Conservation (phyloP, 306 rosid genomes). For the Trifolium dubium region DNA sequence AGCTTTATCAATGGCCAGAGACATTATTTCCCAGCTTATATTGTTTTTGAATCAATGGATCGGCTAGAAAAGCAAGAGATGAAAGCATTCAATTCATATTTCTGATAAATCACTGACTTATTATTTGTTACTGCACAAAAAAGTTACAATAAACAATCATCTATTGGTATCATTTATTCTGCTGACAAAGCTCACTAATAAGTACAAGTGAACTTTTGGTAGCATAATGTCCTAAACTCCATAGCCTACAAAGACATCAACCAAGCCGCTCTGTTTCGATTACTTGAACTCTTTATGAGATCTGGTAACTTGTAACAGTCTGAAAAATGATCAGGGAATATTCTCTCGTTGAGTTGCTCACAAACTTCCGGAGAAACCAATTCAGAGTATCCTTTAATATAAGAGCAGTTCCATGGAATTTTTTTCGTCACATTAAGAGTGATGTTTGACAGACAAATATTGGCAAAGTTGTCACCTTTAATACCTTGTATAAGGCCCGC, state of each 20-base stretch:
- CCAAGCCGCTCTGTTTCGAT: conserved; percentile 44
- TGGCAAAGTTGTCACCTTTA: conserved; percentile 56
- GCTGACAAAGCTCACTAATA: conserved; percentile 44
- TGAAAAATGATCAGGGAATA: conserved; percentile 62
- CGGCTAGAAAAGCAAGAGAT: conserved; percentile 26
- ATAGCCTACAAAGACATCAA: conserved; percentile 52
- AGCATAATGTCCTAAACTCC: conserved; percentile 40
- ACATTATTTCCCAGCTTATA: too few species aligned
- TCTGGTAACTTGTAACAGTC: conserved; percentile 64
- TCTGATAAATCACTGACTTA: conserved; percentile 55
- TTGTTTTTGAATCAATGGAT: too few species aligned
- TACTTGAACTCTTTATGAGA: conserved; percentile 46
- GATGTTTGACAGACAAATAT: conserved; percentile 69
- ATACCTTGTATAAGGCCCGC: conserved; percentile 75
- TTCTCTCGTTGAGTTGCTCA: conserved; percentile 52
- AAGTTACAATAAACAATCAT: conserved; percentile 54
- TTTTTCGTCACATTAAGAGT: conserved; percentile 50
- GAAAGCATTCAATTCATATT: conserved; percentile 52
- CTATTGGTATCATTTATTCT: conserved; percentile 43
- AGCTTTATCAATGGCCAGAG: too few species aligned
- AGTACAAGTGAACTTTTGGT: conserved; percentile 41
- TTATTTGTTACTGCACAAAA: conserved; percentile 62
- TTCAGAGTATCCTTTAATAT: conserved; percentile 66
- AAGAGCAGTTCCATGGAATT: conserved; percentile 76
- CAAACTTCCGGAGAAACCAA: conserved; percentile 60